A percentile compares a stretch with the other conserved stretches of the same genome.
phyloP scores from a whole-genome alignment of 2,329 filamentous ascomycete genomes.

The Simplicillium sp. region DNA sequence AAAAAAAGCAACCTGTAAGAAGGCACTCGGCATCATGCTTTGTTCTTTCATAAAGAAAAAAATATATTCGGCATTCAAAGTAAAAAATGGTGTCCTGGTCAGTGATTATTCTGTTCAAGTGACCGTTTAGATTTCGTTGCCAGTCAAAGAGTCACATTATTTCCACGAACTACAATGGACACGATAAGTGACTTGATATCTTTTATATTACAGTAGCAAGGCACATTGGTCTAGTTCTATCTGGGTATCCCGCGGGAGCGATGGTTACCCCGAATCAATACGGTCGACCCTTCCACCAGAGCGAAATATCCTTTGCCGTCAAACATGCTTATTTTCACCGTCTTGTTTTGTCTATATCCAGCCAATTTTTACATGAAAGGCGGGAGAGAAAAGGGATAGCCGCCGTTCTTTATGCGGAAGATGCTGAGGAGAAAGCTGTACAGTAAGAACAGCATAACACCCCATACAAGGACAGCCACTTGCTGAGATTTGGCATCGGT shows the following conservation, averaged over 20 bases:
- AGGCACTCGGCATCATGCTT: constrained; percentile 29
- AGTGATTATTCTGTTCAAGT: no score
- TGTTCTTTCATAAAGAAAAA: constrained; percentile 29
- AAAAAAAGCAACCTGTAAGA: constrained; percentile 25
- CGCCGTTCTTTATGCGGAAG: constrained; percentile 89
- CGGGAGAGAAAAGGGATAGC: constrained; percentile 89
- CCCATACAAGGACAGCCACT: constrained; percentile 73
- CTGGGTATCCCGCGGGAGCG: no score
- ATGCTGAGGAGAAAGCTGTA: constrained; percentile 93
- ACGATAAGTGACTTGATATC: no score
- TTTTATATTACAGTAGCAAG: no score
- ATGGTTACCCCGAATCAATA: no score
- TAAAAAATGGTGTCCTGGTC: no score
- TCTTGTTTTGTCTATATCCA: neutral
- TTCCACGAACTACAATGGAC: no score
- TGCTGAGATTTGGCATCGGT: constrained; percentile 68
- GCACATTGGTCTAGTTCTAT: no score
- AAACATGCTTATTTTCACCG: constrained; percentile 6
- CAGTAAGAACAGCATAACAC: constrained; percentile 63
- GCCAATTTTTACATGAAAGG: constrained; percentile 56
- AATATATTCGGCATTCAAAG: constrained; percentile 6
- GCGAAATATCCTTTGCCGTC: constrained; percentile 3
- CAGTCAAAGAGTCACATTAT: no score
- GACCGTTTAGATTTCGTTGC: no score
- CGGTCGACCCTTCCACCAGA: no score